Evolutionary conservation across 2,329 filamentous ascomycete species (phyloP), one percentile per base, ranked within the genome.

Genomic region (Trichoderma sp.): DNA sequence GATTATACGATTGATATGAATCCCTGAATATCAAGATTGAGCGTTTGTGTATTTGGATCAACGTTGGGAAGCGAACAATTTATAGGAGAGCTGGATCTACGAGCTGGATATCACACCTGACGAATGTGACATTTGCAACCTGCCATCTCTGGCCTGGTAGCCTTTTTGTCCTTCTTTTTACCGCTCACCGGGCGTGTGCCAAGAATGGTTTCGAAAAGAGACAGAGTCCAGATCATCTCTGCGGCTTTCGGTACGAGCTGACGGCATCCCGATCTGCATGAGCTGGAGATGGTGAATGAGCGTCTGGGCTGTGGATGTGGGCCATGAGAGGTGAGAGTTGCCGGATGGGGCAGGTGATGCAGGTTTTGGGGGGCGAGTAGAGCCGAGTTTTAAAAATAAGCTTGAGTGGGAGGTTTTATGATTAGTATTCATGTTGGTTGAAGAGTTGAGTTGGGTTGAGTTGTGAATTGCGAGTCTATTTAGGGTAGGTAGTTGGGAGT

Each of bases 331-430:
- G 51, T 39, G 32, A 34, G 32, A 34, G 32, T 26, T 64, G 34
- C 60, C 32, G 61, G 63, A 66, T 66, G 37, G 43, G 64, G 64
- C 54, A 66, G 52, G 64, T 10, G 14, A 34, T 13, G 37, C 37
- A 66, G 64, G 39, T 66, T 54, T 34, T 34, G 32, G 32, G 32
- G 32, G 32, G 18, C 7, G 49, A 65, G 64, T 51, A 66, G 54
- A 49, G 54, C 55, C 55, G 54, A 66, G 64, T 51, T 59, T 58
- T 14, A 51, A 56, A 49, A 30, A 18, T 30, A 63, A 24, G 49
- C 24, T 54, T 46, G 43, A 46, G n/a, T n/a, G n/a, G 30, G 24
- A 28, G 32, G 28, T 21, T 18, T 28, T 26, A 37, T 32, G 18
- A 13, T 56, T 30, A 30, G 18, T 28, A 18, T 58, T 58, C 32